Percentiles rank a stretch among this genome's conserved stretches.
These are phyloP conservation scores for Deakozyma indianensis DNA, from an alignment of 805 yeast species.

Conservation along the genomic window DNA sequence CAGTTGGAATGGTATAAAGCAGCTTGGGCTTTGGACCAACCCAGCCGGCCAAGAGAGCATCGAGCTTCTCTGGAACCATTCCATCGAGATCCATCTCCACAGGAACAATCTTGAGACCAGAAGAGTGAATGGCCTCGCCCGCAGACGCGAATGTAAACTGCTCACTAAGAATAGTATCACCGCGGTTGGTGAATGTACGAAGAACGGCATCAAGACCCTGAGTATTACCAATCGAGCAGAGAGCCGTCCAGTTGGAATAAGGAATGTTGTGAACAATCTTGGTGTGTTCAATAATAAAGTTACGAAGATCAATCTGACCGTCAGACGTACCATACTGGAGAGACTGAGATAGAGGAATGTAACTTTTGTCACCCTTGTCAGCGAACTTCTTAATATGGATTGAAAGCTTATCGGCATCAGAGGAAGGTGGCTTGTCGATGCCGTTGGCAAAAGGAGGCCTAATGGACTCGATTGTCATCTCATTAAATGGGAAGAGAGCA, in stretches of 20 bases:
- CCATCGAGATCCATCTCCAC: conserved; percentile 71
- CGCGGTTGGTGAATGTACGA: conserved; percentile 62
- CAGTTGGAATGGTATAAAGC: conserved; percentile 84
- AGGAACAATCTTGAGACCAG: conserved; percentile 55
- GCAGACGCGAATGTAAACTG: conserved; percentile 76
- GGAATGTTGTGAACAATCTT: conserved; percentile 28
- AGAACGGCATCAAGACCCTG: conserved; percentile 75
- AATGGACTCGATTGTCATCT: conserved; percentile 43
- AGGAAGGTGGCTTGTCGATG: conserved; percentile 24
- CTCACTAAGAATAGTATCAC: conserved; percentile 75
- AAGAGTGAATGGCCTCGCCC: conserved; percentile 63
- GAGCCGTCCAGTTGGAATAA: conserved; percentile 57
- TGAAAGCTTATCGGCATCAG: conserved; percentile 15
- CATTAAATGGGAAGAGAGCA: conserved; percentile 85
- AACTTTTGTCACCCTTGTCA: conserved; percentile 26
- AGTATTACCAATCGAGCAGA: conserved; percentile 76
- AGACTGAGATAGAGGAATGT: conserved; percentile 63
- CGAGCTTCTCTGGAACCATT: conserved; percentile 58
- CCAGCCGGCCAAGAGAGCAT: conserved; percentile 53
- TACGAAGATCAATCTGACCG: conserved; percentile 60
- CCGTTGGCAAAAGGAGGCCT: conserved; percentile 73
- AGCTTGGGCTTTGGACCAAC: conserved; percentile 60
- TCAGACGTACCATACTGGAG: conserved; percentile 82
- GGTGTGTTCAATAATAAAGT: conserved; percentile 61
- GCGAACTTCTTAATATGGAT: conserved; percentile 26